These are phyloP conservation scores for Physaria fendleri DNA, from an alignment of 345 rosid species.

Conservation along the genomic window DNA sequence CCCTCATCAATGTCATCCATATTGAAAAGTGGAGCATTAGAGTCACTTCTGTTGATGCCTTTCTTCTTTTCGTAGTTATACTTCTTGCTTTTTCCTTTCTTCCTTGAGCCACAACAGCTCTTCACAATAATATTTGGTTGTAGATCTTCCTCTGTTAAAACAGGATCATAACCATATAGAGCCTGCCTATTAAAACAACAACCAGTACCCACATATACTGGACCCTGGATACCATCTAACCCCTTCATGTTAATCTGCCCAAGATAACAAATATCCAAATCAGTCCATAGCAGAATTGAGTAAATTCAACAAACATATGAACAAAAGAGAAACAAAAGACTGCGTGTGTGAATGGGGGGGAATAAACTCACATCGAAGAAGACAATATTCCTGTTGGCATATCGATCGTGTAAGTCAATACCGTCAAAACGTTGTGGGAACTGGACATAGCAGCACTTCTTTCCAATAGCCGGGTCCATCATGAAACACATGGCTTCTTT, in stretches of 20 bases:
- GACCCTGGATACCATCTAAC: conserved; percentile 96
- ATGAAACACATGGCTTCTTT: conserved; percentile 93
- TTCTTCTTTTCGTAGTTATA: conserved; percentile 75
- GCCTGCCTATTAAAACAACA: conserved; percentile 96
- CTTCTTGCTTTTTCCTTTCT: conserved; percentile 65
- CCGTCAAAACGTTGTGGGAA: conserved; percentile 97
- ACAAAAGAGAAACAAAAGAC: not conserved
- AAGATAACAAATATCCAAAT: no score
- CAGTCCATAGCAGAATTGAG: not conserved
- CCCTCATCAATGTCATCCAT: conserved; percentile 95
- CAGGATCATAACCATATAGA: conserved; percentile 91
- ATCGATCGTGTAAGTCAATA: conserved; percentile 78
- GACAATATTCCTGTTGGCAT: conserved; percentile 85
- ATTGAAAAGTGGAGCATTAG: conserved; percentile 76
- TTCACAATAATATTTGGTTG: conserved; percentile 63
- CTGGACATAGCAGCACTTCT: conserved; percentile 86
- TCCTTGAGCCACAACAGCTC: conserved; percentile 80
- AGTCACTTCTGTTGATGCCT: conserved; percentile 69
- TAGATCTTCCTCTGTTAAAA: conserved; percentile 72
- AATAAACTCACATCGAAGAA: conserved; percentile 87
- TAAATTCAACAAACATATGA: not conserved
- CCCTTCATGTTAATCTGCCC: conserved; percentile 97
- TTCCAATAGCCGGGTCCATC: conserved; percentile 92
- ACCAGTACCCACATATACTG: conserved; percentile 96
- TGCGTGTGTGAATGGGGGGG: no score